Conservation (phyloP, 257 asterid species). For the Cynanchum wilfordii region DNA sequence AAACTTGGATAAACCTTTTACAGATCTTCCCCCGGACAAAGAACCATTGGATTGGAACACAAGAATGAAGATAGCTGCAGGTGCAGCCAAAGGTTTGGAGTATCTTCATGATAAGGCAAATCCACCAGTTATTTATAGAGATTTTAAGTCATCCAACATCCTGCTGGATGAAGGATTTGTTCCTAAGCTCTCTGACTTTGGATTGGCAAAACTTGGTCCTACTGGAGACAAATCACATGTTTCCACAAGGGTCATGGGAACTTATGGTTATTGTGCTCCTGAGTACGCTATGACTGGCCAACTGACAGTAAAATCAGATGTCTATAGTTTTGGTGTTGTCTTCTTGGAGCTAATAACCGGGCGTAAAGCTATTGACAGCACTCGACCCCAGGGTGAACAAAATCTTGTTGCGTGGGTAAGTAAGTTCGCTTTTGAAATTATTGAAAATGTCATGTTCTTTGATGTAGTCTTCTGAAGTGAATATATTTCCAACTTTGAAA, state of each 20-base stretch:
- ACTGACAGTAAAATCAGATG: slow-evolving; percentile 91
- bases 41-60: slow-evolving; percentile 98
- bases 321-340: slow-evolving; percentile 95
- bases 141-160: slow-evolving; percentile 95
- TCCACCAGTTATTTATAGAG: slow-evolving; percentile 95
- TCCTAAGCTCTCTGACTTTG: slow-evolving; percentile 94
- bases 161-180: slow-evolving; percentile 72
- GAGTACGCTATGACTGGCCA: slow-evolving; percentile 99
- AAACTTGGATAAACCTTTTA: background rate
- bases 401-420: slow-evolving; percentile 95
- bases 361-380: slow-evolving; percentile 88
- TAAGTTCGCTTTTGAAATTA: background rate
- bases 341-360: slow-evolving; percentile 96
- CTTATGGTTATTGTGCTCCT: slow-evolving; percentile 98
- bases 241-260: slow-evolving; percentile 98
- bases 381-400: slow-evolving; percentile 83
- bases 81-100: slow-evolving; percentile 99
- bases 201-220: slow-evolving; percentile 99
- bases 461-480: background rate
- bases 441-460: background rate
- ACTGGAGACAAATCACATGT: slow-evolving; percentile 99
- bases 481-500: background rate
- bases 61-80: slow-evolving; percentile 97
- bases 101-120: slow-evolving; percentile 95
- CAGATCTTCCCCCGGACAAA: slow-evolving; percentile 85